Conservation (phyloP, 1,284 basidiomycete species). For the Xanthoconium separans region DNA sequence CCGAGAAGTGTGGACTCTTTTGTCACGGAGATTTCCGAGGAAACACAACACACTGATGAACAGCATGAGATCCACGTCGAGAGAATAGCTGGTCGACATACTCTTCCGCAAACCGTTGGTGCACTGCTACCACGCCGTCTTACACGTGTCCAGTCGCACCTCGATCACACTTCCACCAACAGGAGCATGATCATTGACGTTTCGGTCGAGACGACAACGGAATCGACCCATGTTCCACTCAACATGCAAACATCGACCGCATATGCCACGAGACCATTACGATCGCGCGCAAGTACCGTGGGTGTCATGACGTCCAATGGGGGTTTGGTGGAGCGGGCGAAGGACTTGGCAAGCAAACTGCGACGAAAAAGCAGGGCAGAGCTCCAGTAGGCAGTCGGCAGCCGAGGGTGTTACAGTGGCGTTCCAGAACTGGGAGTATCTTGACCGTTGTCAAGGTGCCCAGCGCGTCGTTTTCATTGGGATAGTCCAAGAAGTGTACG, state of each 20-base stretch:
- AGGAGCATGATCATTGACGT: slow-evolving; percentile 50
- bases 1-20: slow-evolving; percentile 53
- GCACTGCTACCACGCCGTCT: slow-evolving; percentile 53
- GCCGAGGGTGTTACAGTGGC: slow-evolving; percentile 21
- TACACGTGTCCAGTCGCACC: slow-evolving; percentile 47
- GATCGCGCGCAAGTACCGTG: slow-evolving; percentile 41
- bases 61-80: slow-evolving; percentile 57
- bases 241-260: slow-evolving; percentile 35
- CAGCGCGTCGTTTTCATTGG: slow-evolving; percentile 17
- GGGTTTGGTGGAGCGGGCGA: slow-evolving; percentile 49
- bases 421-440: not conserved
- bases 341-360: slow-evolving; percentile 49
- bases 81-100: slow-evolving; percentile 50
- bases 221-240: slow-evolving; percentile 35
- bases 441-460: slow-evolving; percentile 28
- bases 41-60: slow-evolving; percentile 41
- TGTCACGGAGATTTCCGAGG: slow-evolving; percentile 42
- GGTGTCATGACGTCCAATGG: slow-evolving; percentile 33
- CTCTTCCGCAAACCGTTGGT: slow-evolving; percentile 49
- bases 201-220: slow-evolving; percentile 58
- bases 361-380: slow-evolving; percentile 42
- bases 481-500: slow-evolving; percentile 7
- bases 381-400: slow-evolving; percentile 9
- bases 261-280: slow-evolving; percentile 36
- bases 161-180: slow-evolving; percentile 36